These are phyloP conservation scores for Eimeria zaria DNA, from an alignment of 169 alveolate genomes.

Conservation along the genomic window DNA sequence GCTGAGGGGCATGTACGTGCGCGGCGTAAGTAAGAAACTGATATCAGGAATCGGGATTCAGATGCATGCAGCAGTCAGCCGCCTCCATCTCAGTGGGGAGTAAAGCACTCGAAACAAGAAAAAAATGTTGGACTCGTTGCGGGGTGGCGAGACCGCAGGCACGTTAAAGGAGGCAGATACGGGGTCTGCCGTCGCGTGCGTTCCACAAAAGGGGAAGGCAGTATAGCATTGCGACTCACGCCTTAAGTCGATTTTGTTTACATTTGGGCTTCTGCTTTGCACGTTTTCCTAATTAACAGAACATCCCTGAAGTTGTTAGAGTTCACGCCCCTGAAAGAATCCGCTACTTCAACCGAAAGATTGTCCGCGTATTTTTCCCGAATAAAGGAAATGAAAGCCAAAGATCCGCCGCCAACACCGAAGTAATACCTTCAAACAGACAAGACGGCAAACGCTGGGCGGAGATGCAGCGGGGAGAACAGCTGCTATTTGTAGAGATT, in stretches of 20 bases:
- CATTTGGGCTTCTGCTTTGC: not conserved
- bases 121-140: not conserved
- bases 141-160: not conserved
- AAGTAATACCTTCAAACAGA: slow-evolving; percentile 39
- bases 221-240: not conserved
- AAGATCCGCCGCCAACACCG: slow-evolving; percentile 62
- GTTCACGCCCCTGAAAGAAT: slow-evolving; percentile 1
- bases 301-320: slow-evolving; percentile 63
- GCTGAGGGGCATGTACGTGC: not conserved
- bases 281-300: not conserved
- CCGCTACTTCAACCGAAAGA: slow-evolving; percentile 23
- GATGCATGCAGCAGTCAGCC: not conserved
- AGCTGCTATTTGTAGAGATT: not conserved
- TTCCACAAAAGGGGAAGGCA: not conserved
- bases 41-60: not conserved
- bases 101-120: not conserved
- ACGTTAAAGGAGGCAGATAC: not conserved
- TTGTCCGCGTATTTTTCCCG: not conserved
- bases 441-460: not conserved
- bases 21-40: not conserved
- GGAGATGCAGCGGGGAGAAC: not conserved
- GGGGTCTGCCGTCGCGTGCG: not conserved
- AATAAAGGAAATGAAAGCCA: slow-evolving; percentile 43
- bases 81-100: not conserved
- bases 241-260: not conserved